phyloP scores from a whole-genome alignment of 2,329 filamentous ascomycete genomes.

The Fusarium hainanense region DNA sequence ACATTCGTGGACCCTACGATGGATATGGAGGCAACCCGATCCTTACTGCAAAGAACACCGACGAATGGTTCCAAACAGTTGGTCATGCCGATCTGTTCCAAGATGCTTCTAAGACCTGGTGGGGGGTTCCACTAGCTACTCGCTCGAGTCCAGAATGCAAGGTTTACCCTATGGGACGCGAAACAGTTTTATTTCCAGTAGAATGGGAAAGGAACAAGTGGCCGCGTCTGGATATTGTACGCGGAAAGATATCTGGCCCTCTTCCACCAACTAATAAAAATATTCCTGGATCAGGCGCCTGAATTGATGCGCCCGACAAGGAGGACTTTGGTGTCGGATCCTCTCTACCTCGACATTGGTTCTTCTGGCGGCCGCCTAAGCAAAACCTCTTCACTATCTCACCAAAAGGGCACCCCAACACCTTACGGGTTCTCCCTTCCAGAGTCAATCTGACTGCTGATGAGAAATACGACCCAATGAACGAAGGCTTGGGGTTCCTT shows the following conservation, averaged over 20 bases:
- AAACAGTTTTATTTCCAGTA: not conserved
- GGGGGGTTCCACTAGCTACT: not conserved
- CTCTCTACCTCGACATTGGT: not conserved
- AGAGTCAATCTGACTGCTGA: not conserved
- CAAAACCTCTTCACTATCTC: not conserved
- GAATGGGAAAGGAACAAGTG: not conserved
- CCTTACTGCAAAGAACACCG: not conserved
- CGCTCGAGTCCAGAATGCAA: not conserved
- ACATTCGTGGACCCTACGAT: not conserved
- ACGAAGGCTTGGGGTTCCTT: not conserved
- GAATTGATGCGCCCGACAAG: not conserved
- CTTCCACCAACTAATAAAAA: not conserved
- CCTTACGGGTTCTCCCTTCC: not conserved
- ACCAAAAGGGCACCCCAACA: not conserved
- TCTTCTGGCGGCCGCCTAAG: not conserved
- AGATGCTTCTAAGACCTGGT: not conserved
- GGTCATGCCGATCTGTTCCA: not conserved
- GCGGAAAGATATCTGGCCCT: not conserved
- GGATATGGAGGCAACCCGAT: not conserved
- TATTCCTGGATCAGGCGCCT: not conserved
- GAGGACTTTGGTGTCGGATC: not conserved
- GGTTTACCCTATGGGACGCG: not conserved
- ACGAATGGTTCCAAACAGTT: not conserved
- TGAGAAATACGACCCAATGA: not conserved
- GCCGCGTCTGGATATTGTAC: not conserved